These are phyloP conservation scores for Clonostachys rosea DNA, from an alignment of 2,329 filamentous ascomycete genomes.

Conservation along the genomic window DNA sequence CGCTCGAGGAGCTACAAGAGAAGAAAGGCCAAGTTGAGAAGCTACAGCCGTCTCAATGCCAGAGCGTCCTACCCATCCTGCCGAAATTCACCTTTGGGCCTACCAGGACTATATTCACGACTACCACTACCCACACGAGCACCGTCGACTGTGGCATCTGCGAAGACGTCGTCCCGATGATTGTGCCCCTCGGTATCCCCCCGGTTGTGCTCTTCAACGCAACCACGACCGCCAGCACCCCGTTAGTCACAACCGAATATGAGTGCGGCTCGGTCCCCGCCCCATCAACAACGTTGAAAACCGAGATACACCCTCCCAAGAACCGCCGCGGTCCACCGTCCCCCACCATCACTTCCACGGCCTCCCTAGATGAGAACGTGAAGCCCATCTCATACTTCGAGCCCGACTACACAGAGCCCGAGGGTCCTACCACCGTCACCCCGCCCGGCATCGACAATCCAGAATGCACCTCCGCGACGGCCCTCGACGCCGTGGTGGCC, in stretches of 20 bases:
- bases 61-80: background rate
- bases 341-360: too few relatives aligned
- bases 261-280: constrained; percentile 3
- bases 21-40: too few relatives aligned
- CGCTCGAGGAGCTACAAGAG: too few relatives aligned
- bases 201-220: constrained; percentile 13
- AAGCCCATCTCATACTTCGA: too few relatives aligned
- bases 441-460: constrained; percentile 1
- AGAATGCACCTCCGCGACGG: constrained; percentile 3
- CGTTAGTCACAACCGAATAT: constrained; percentile 6
- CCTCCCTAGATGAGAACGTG: too few relatives aligned
- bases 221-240: constrained; percentile 9
- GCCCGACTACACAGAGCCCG: too few relatives aligned
- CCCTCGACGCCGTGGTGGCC: constrained; percentile 2
- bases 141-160: constrained; percentile 17
- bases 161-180: constrained; percentile 2
- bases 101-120: constrained; percentile 14
- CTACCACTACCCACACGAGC: constrained; percentile 12
- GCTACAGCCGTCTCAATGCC: background rate
- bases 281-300: too few relatives aligned
- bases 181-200: constrained; percentile 6
- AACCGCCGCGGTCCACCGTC: too few relatives aligned
- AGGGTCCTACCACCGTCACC: background rate
- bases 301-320: too few relatives aligned
- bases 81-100: constrained; percentile 9